Evolutionary conservation across 1,284 basidiomycete species (phyloP).

Genomic region (Quambalaria eucalypti): DNA sequence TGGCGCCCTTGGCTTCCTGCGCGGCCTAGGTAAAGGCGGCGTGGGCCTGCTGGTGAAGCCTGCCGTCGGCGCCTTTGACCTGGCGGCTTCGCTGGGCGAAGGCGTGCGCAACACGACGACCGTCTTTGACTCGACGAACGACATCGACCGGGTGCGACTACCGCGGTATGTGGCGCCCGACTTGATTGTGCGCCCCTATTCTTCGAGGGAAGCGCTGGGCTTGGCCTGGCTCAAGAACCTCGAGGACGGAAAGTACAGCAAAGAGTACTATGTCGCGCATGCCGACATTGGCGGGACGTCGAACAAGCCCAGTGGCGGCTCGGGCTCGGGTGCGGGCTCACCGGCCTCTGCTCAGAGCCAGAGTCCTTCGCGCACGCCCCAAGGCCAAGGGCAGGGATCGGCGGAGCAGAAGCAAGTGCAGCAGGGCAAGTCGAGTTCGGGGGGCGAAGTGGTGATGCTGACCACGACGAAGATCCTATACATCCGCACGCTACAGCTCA

Average conservation of each 20-base stretch:
- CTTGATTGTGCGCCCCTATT: slow-evolving; percentile 54
- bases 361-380: no score
- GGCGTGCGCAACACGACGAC: slow-evolving; percentile 81
- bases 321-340: background rate
- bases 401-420: background rate
- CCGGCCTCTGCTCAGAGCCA: background rate
- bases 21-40: slow-evolving; percentile 90
- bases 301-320: no score
- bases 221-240: slow-evolving; percentile 94
- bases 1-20: slow-evolving; percentile 92
- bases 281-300: slow-evolving; percentile 51
- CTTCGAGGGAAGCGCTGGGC: slow-evolving; percentile 77
- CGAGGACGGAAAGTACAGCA: slow-evolving; percentile 72
- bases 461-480: slow-evolving; percentile 53
- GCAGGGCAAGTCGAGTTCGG: background rate
- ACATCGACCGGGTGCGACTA: slow-evolving; percentile 77
- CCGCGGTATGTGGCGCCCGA: slow-evolving; percentile 68
- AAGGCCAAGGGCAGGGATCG: no score
- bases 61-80: slow-evolving; percentile 89
- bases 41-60: slow-evolving; percentile 94
- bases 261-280: slow-evolving; percentile 83
- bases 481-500: slow-evolving; percentile 75
- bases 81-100: slow-evolving; percentile 91
- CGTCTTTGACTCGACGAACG: slow-evolving; percentile 88
- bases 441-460: slow-evolving; percentile 38